These are phyloP conservation scores for Cladosporium austrohemisphaericum DNA, from an alignment of 2,329 filamentous ascomycete species.

Conservation along the genomic window DNA sequence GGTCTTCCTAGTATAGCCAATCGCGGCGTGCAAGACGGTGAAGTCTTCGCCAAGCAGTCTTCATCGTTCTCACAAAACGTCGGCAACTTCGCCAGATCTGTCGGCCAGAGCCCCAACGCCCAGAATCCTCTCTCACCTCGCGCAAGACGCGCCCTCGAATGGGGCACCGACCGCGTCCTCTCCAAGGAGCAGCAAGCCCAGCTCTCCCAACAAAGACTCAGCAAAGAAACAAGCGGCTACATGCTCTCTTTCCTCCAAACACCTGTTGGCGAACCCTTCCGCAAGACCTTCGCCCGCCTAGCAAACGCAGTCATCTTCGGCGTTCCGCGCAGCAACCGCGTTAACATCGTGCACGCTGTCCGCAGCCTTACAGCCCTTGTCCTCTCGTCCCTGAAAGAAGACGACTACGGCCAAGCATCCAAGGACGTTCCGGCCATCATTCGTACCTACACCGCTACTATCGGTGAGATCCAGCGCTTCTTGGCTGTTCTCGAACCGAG, in stretches of 20 bases:
- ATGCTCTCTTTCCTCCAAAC: slow-evolving; percentile 48
- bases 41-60: slow-evolving; percentile 22
- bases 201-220: slow-evolving; percentile 48
- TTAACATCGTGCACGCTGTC: slow-evolving; percentile 66
- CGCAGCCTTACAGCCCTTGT: slow-evolving; percentile 62
- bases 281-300: slow-evolving; percentile 63
- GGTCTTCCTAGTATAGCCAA: slow-evolving; percentile 30
- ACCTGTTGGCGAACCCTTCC: slow-evolving; percentile 63
- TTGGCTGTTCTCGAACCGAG: slow-evolving; percentile 58
- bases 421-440: slow-evolving; percentile 72
- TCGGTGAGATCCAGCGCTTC: slow-evolving; percentile 67
- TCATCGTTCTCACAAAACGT: slow-evolving; percentile 33
- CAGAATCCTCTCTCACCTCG: slow-evolving; percentile 35
- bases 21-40: slow-evolving; percentile 23
- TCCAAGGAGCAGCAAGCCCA: slow-evolving; percentile 50
- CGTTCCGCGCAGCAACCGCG: slow-evolving; percentile 65
- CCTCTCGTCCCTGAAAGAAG: slow-evolving; percentile 71
- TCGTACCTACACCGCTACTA: slow-evolving; percentile 65
- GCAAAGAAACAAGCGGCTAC: slow-evolving; percentile 41
- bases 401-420: slow-evolving; percentile 82
- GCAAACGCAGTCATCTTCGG: slow-evolving; percentile 68
- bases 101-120: slow-evolving; percentile 45
- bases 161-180: slow-evolving; percentile 28
- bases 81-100: slow-evolving; percentile 44
- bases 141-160: slow-evolving; percentile 33